Base-by-base conservation (phyloP, 2,329 filamentous ascomycete genomes). In the Curvularia lunata region DNA sequence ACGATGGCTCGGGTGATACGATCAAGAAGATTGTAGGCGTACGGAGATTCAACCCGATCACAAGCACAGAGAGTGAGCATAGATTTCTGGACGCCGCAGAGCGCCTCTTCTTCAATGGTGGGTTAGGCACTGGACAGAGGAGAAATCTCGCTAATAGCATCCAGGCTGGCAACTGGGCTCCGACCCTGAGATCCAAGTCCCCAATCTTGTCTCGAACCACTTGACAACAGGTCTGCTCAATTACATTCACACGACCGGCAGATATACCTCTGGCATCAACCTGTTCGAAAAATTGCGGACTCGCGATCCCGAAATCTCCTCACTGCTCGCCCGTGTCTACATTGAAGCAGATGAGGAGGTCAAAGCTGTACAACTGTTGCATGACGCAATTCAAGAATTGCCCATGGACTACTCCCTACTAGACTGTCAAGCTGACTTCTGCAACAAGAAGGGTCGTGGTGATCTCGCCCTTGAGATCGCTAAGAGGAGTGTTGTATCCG, bases 11-110 rank as follows among this genome's bases (percentile, higher is more conserved):
- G 54, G 94, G 94, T 53, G 94, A 97, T 70, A 91, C 91, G 1
- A 97, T 98, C 75, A 91, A 95, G 77, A 96, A 95, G 80, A 97
- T 99, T 59, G 91, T 98, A 74, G 95, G 94, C n/a, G 92, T 98
- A 49, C 86, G 95, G 67, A 87, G 95, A 62, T 98, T 99, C 84
- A 99, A 99, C 74, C 95, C 95, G 1, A 91, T 99, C 60, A 97
- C 92, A 47, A 98, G 91, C 77, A 98, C 95, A n/a, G 95, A 99
- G 77, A 92, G 92, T 59, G 95, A 99, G 78, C 95, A 99, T 75
- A 91, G 91, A 64, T 99, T 99, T 75, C 82, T 99, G 41, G 91
- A 96, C 71, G 92, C 95, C 19, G 95, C 95, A 10, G 95, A 99
- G 79, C 90, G 91, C 70, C 83, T 99, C 30, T 99, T 99, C 79